phyloP scores from a whole-genome alignment of 2,329 filamentous ascomycete genomes.

The Pseudohalonectria lignicola region DNA sequence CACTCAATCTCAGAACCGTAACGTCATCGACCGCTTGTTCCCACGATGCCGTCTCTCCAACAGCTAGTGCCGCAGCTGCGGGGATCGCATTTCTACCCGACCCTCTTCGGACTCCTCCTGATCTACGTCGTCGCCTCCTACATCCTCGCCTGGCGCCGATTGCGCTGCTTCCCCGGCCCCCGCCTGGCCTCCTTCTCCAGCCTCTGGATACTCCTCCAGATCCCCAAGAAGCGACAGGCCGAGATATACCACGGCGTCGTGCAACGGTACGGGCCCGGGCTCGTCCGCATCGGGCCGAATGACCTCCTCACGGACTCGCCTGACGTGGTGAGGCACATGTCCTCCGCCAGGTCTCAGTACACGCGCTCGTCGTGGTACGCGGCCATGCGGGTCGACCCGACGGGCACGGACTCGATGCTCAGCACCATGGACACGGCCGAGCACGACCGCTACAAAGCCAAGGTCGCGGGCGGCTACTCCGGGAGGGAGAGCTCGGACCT shows the following conservation, averaged over 20 bases:
- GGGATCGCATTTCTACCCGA: not conserved
- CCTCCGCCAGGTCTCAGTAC: slow-evolving; percentile 17
- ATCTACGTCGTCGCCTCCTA: slow-evolving; percentile 8
- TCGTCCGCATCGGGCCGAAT: slow-evolving; percentile 23
- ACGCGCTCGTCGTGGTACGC: slow-evolving; percentile 26
- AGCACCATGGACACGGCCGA: slow-evolving; percentile 19
- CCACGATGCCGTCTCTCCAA: no score
- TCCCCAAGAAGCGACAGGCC: slow-evolving; percentile 11
- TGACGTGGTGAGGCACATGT: slow-evolving; percentile 17
- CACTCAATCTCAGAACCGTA: no score
- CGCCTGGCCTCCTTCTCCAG: slow-evolving; percentile 19
- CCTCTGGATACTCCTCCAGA: slow-evolving; percentile 16
- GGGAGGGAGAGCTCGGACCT: slow-evolving; percentile 15
- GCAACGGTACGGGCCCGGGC: slow-evolving; percentile 11
- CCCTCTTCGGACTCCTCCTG: not conserved
- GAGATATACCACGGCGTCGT: slow-evolving; percentile 11
- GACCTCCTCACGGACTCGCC: slow-evolving; percentile 22
- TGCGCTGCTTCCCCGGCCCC: slow-evolving; percentile 15
- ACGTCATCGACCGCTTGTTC: no score
- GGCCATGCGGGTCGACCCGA: slow-evolving; percentile 33
- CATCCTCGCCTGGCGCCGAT: slow-evolving; percentile 8
- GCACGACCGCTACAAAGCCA: slow-evolving; percentile 17
- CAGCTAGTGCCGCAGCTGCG: no score
- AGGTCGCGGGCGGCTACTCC: slow-evolving; percentile 14
- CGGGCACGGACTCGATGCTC: slow-evolving; percentile 36